Percentiles rank a stretch among this genome's conserved stretches.
These are phyloP conservation scores for Spergularia marina DNA, from an alignment of 148 eudicot species.

Conservation along the genomic window DNA sequence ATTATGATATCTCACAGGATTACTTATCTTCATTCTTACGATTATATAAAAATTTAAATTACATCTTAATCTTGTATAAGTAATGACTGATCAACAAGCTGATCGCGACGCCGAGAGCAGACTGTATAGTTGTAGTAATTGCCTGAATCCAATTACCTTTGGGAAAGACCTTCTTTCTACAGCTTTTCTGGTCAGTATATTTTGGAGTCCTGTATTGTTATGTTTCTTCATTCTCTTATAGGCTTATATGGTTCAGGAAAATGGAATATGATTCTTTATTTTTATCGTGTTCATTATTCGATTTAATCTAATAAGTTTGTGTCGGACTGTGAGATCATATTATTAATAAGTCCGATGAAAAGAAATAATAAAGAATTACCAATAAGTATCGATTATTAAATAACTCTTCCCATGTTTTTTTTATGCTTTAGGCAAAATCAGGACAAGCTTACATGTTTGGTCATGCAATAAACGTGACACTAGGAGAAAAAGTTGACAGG, in stretches of 20 bases:
- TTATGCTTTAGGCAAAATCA: constrained; percentile 31
- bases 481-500: constrained; percentile 36
- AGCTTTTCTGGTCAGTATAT: constrained; percentile 30
- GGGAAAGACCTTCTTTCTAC: constrained; percentile 47
- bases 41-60: neutral
- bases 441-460: constrained; percentile 44
- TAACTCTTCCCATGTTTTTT: neutral
- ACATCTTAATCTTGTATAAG: neutral
- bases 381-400: neutral
- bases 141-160: constrained; percentile 46
- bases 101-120: constrained; percentile 10
- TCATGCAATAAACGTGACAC: constrained; percentile 40
- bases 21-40: neutral
- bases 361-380: no score
- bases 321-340: no score
- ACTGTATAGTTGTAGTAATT: constrained; percentile 45
- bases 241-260: no score
- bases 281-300: neutral
- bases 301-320: no score
- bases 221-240: no score
- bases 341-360: no score
- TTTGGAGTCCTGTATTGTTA: no score
- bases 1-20: neutral
- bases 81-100: constrained; percentile 25
- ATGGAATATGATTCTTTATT: neutral